A percentile compares a stretch with the other conserved stretches of the same genome.
Evolutionary conservation across 2,329 filamentous ascomycete genomes (phyloP).

Genomic region (Neocatenulostroma microsporum): DNA sequence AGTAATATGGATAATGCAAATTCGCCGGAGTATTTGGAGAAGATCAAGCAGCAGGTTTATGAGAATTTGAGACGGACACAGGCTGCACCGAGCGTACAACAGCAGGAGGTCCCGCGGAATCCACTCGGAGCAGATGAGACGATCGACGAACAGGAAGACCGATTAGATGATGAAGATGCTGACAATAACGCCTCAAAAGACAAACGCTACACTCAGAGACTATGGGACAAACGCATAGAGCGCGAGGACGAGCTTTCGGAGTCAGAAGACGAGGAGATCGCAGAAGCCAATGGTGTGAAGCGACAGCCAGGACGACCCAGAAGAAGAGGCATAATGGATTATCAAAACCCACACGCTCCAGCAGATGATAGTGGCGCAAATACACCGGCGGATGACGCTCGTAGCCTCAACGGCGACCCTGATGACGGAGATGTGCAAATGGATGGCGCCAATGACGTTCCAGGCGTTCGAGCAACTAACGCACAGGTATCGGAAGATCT

Average conservation of each 20-base stretch:
- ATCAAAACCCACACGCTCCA: constrained; percentile 49
- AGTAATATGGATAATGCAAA: constrained; percentile 69
- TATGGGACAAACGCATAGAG: constrained; percentile 71
- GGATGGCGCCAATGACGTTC: constrained; percentile 18
- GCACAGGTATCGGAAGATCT: constrained; percentile 19
- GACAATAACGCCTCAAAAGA: constrained; percentile 87
- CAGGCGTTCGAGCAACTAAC: constrained; percentile 13
- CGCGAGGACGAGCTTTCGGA: constrained; percentile 71
- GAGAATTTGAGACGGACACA: constrained; percentile 60
- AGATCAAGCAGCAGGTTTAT: constrained; percentile 58
- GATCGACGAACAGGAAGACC: constrained; percentile 55
- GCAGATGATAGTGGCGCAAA: constrained; percentile 46
- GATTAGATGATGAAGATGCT: constrained; percentile 62
- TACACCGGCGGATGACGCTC: constrained; percentile 27
- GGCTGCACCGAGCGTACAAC: constrained; percentile 53
- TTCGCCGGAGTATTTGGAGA: constrained; percentile 59
- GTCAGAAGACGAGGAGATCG: constrained; percentile 73
- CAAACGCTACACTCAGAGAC: constrained; percentile 68
- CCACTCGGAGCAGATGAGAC: constrained; percentile 51
- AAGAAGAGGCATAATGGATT: constrained; percentile 54
- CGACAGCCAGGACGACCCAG: constrained; percentile 41
- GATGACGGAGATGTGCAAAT: constrained; percentile 22
- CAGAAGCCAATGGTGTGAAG: constrained; percentile 49
- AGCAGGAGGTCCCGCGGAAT: constrained; percentile 55
- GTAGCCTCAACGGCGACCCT: constrained; percentile 26